Base-by-base conservation (phyloP, 345 rosid species). In the Salix dunnii region DNA sequence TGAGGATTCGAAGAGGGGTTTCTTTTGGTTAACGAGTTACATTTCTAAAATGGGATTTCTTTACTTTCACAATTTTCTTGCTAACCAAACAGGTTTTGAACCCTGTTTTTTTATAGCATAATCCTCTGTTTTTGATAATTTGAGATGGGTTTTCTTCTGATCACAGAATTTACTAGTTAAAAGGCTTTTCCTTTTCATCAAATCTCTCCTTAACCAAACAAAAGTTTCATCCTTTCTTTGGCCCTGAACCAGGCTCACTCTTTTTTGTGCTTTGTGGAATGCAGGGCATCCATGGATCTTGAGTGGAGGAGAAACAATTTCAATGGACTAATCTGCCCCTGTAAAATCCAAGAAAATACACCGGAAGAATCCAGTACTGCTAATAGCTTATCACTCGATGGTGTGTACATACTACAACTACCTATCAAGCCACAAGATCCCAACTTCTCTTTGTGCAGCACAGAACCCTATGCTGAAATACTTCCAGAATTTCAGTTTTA, bases 211-310 rank as follows among this genome's bases (percentile, higher is more conserved):
- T 25, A 70, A 4, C 40, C 46, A 43, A 77, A 8, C 28, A 36
- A 21, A 51, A 10, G n/a, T n/a, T n/a, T n/a, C n/a, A n/a, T n/a
- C n/a, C n/a, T n/a, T n/a, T n/a, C n/a, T n/a, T n/a, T n/a, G n/a
- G n/a, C n/a, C n/a, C n/a, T n/a, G n/a, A n/a, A n/a, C 49, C 1
- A 9, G n/a, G 10, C 55, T 8, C 51, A 35, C 63, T 65, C 62
- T 53, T 42, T 66, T 7, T 25, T 40, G 28, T 12, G 21, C 11
- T 7, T 2, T 12, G 23, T 61, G 60, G 42, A 35, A 25, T 36
- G n/a, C 81, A 78, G 81, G 81, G 68, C 81, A 78, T 27, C 81
- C 76, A 40, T 78, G 81, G 81, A 78, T 78, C 33, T 40, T 72
- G 25, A 72, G 55, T 18, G 76, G 48, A 28, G 81, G 76, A 30